Conservation (phyloP, 73 alveolate species). For the Tetrahymena malaccensis region DNA sequence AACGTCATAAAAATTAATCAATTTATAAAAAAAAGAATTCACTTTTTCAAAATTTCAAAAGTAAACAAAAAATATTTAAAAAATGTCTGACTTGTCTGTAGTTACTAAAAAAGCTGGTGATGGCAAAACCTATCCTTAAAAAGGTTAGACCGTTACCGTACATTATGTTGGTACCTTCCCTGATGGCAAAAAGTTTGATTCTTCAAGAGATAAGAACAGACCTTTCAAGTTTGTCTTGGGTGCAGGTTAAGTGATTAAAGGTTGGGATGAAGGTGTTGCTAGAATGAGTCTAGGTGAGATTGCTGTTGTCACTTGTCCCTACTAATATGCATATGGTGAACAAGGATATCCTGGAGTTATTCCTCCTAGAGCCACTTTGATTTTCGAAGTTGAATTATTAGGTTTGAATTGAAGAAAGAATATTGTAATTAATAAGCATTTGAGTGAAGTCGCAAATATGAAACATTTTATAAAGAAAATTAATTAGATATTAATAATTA, state of each 20-base stretch:
- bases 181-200: conserved; percentile 89
- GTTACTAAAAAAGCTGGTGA: conserved; percentile 81
- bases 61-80: not conserved
- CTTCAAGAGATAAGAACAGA: conserved; percentile 83
- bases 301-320: conserved; percentile 72
- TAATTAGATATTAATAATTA: too few species aligned
- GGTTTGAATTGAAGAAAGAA: not conserved
- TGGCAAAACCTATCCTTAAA: conserved; percentile 77
- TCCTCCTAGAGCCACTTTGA: conserved; percentile 84
- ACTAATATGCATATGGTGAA: conserved; percentile 90
- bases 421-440: not conserved
- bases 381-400: conserved; percentile 84
- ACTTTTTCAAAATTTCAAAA: not conserved
- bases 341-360: conserved; percentile 88
- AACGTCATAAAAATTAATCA: not conserved
- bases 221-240: conserved; percentile 83
- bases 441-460: not conserved
- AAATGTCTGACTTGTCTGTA: conserved; percentile 21
- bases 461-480: too few species aligned
- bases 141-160: conserved; percentile 79
- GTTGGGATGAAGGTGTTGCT: conserved; percentile 96
- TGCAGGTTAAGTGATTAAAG: conserved; percentile 91
- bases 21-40: not conserved
- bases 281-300: conserved; percentile 81
- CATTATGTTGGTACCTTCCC: conserved; percentile 87